Evolutionary conservation across 1,284 basidiomycete genomes (phyloP), one percentile per base, ranked within the genome.

Genomic region (Sporisorium exsertum): DNA sequence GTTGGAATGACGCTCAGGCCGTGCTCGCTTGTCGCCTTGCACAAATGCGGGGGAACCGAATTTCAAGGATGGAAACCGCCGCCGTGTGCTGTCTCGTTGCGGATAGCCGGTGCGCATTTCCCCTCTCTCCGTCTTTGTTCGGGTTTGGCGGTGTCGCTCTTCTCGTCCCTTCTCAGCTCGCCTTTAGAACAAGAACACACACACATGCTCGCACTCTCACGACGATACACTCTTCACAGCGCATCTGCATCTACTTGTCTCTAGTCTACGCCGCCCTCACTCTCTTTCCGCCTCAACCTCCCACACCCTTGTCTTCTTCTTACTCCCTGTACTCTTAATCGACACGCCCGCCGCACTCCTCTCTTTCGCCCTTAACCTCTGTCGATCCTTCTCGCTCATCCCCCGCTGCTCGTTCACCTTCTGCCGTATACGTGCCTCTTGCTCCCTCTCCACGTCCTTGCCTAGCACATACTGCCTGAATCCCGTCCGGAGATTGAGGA

Each of bases 401-500:
- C 64, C 55, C 16, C 58, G 49, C 61, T 67, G 59, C 43, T 64
- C 54, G 12, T 57, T 46, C 24, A 64, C 37, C 37, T 58, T 60
- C 33, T 53, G 58, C 10, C 55, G 26, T 2, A 71, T 29, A 13
- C 57, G 50, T 24, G 46, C 49, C 40, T 72, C 64, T 37, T 71
- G 51, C 43, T 71, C 68, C n/a, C 18, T 22, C 35, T 7, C 61
- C 40, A 68, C 51, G 26, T 76, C 64, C 24, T 71, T 61, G 5
- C 68, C 73, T 58, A 76, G 35, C 57, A 76, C 62, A n/a, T 65
- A 61, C 62, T 69, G 64, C 13, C 62, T 51, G 33, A 76, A 76
- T 0, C 73, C 73, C 10, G 47, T 42, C 1, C 59, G 29, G 15
- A 76, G n/a, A n/a, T 72, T 65, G 33, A 76, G 53, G 29, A 76